Evolutionary conservation across 495 filamentous ascomycete species (phyloP).

Genomic region (Aspergillus affinis): DNA sequence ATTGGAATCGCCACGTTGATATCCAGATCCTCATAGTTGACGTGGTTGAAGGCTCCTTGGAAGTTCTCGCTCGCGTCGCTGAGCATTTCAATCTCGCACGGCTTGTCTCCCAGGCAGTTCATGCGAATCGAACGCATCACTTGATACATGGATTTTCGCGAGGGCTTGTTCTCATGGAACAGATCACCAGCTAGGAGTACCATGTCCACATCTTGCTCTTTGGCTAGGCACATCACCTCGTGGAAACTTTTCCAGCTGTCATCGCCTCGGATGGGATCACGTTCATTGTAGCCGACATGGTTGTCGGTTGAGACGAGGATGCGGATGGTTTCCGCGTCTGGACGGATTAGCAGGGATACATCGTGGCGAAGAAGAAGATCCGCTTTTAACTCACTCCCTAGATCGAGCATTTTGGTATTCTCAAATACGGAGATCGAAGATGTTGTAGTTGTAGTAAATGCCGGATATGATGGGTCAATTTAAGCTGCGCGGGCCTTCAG

Average conservation of each 20-base stretch:
- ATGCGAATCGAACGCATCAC: conserved; percentile 91
- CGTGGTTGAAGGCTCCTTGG: conserved; percentile 79
- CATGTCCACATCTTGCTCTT: conserved; percentile 91
- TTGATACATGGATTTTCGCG: conserved; percentile 93
- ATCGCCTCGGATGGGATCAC: conserved; percentile 88
- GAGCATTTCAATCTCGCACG: conserved; percentile 92
- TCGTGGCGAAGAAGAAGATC: neutral
- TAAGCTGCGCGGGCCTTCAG: neutral
- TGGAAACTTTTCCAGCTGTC: conserved; percentile 97
- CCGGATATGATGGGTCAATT: neutral
- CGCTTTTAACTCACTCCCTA: conserved; percentile 21
- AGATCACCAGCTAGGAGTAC: conserved; percentile 90
- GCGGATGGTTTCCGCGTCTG: conserved; percentile 87
- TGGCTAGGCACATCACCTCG: conserved; percentile 90
- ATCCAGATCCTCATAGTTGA: conserved; percentile 97
- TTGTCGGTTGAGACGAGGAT: conserved; percentile 93
- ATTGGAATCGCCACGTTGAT: conserved; percentile 98
- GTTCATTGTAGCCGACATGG: conserved; percentile 95
- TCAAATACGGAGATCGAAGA: neutral
- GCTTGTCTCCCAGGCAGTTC: conserved; percentile 93
- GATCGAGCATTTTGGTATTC: conserved; percentile 24
- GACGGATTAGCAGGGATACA: neutral
- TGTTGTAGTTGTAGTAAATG: neutral
- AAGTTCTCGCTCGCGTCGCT: conserved; percentile 91
- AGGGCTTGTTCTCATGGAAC: conserved; percentile 98